Evolutionary conservation across 1,139 yeast genomes (phyloP).

Genomic region (Taiozyma onychis): DNA sequence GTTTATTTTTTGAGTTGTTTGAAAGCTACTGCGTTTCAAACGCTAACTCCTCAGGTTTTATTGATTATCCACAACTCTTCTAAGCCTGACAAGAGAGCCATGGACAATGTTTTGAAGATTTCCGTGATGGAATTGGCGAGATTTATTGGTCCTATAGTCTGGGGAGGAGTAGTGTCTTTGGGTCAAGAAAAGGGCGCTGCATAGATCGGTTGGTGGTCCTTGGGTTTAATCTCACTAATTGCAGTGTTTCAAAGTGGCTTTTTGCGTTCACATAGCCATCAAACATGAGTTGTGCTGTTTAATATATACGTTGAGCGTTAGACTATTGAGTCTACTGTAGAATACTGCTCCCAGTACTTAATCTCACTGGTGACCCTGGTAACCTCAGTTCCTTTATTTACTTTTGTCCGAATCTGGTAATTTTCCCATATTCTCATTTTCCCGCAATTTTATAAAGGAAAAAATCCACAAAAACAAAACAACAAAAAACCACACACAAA

Average conservation of each 20-base stretch:
- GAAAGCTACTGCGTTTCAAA: constrained; percentile 31
- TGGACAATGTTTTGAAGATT: constrained; percentile 44
- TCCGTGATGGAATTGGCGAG: constrained; percentile 50
- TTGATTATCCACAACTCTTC: constrained; percentile 45
- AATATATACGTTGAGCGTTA: neutral
- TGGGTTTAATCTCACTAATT: constrained; percentile 33
- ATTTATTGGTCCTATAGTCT: constrained; percentile 50
- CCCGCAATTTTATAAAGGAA: neutral
- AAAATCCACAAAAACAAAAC: constrained; percentile 3
- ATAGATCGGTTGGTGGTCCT: constrained; percentile 47
- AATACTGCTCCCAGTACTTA: too few relatives aligned
- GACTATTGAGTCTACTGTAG: too few relatives aligned
- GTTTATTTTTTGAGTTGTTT: constrained; percentile 27
- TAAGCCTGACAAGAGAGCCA: constrained; percentile 42
- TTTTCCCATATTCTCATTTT: neutral
- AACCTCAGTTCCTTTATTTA: constrained; percentile 8
- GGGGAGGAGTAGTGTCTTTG: constrained; percentile 53
- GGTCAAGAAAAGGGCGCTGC: constrained; percentile 39
- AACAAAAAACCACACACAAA: neutral
- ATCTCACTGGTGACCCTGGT: too few relatives aligned
- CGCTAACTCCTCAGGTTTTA: constrained; percentile 37
- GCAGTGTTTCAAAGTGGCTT: constrained; percentile 23
- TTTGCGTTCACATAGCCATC: constrained; percentile 2
- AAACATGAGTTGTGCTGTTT: neutral
- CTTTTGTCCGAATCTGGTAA: constrained; percentile 9